phyloP scores from a whole-genome alignment of 2,329 filamentous ascomycete genomes.

The Fusarium longipes region DNA sequence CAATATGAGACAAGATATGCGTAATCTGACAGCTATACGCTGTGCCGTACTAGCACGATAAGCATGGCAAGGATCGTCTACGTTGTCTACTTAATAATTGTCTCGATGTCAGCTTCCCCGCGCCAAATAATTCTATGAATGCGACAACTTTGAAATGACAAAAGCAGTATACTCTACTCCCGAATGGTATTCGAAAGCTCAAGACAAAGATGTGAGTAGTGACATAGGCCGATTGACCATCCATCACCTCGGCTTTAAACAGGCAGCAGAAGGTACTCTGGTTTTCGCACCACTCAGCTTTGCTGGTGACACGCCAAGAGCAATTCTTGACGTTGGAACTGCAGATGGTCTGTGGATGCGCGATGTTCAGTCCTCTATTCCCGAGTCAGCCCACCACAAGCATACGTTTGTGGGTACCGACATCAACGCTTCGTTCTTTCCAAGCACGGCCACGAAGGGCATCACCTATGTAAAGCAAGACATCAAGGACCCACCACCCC shows the following conservation, averaged over 20 bases:
- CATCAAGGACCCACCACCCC: neutral
- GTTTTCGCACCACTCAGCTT: slow-evolving; percentile 1
- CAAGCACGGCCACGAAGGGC: accelerated
- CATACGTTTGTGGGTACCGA: slow-evolving; percentile 10
- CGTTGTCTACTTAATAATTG: neutral
- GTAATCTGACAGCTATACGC: neutral
- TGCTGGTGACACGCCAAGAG: neutral
- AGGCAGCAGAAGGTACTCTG: neutral
- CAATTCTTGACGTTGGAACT: slow-evolving; percentile 4
- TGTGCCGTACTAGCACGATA: neutral
- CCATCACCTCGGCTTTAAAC: slow-evolving; percentile 12
- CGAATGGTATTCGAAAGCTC: slow-evolving; percentile 17
- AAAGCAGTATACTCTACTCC: neutral
- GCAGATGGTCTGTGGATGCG: slow-evolving; percentile 22
- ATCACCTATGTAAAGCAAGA: neutral
- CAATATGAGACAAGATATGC: too few relatives aligned
- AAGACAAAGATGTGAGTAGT: slow-evolving; percentile 11
- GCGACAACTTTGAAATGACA: neutral
- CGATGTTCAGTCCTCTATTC: neutral
- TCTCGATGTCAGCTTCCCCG: neutral
- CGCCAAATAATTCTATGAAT: neutral
- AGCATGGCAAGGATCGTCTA: neutral
- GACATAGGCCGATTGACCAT: slow-evolving; percentile 11
- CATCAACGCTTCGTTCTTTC: slow-evolving; percentile 15
- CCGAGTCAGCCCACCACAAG: neutral